Percentiles rank a stretch among this genome's conserved stretches.
Evolutionary conservation across 208 protist species (phyloP).

Genomic region (Leishmania amazonensis): DNA sequence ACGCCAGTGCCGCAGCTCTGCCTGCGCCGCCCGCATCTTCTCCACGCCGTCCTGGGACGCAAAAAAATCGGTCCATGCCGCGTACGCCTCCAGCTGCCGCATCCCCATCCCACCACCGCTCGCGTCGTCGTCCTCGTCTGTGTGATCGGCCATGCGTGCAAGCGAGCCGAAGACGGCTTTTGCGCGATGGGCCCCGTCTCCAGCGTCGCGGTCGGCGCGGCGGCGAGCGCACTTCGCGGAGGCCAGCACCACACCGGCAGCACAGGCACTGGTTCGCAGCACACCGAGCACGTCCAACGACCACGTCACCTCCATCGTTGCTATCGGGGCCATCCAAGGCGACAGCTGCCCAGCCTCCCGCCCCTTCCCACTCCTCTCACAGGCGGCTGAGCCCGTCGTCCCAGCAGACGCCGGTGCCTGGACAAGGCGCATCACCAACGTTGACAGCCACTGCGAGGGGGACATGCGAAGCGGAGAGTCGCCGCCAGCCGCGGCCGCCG

Average conservation of each 20-base stretch:
- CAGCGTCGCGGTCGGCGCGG: background rate
- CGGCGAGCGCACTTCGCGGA: background rate
- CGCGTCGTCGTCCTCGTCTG: conserved; percentile 6
- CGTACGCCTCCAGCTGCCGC: conserved; percentile 19
- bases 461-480: background rate
- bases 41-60: background rate
- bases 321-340: background rate
- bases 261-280: conserved; percentile 8
- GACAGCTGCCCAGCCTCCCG: background rate
- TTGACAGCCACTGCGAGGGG: background rate
- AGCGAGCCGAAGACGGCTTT: background rate
- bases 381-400: no score
- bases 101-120: background rate
- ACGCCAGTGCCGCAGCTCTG: conserved; percentile 26
- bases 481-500: background rate
- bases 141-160: background rate
- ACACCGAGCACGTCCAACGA: conserved; percentile 17
- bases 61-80: conserved; percentile 30
- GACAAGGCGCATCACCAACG: conserved; percentile 5
- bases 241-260: background rate
- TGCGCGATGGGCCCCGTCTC: background rate
- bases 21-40: conserved; percentile 3
- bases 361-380: background rate
- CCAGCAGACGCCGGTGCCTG: background rate
- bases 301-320: conserved; percentile 22